A percentile compares a stretch with the other conserved stretches of the same genome.
phyloP scores from a whole-genome alignment of 2,329 filamentous ascomycete genomes.

The Mycosphaerella sp. region DNA sequence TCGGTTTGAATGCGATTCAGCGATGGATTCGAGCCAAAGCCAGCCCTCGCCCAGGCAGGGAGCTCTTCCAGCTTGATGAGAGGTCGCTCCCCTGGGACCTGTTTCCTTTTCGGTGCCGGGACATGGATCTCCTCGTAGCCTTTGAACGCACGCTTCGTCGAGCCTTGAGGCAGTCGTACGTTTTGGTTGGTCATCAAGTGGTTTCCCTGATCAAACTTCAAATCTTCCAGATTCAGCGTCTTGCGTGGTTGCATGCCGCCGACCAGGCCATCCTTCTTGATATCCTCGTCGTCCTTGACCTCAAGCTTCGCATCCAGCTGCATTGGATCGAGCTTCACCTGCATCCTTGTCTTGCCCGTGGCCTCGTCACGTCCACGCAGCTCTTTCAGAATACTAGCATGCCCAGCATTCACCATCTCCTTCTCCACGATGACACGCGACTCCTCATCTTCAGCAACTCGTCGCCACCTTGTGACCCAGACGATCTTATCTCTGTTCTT shows the following conservation, averaged over 20 bases:
- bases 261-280: slow-evolving; percentile 61
- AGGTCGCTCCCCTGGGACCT: slow-evolving; percentile 65
- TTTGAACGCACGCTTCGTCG: slow-evolving; percentile 92
- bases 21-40: slow-evolving; percentile 78
- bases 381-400: slow-evolving; percentile 82
- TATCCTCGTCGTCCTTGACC: slow-evolving; percentile 48
- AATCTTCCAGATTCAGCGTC: slow-evolving; percentile 87
- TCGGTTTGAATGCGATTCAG: slow-evolving; percentile 94
- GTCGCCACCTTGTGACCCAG: slow-evolving; percentile 85
- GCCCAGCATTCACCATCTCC: slow-evolving; percentile 84
- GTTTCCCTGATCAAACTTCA: slow-evolving; percentile 96
- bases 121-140: slow-evolving; percentile 99
- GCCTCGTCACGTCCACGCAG: slow-evolving; percentile 64
- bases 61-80: slow-evolving; percentile 80
- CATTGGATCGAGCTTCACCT: slow-evolving; percentile 79
- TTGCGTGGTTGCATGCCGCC: slow-evolving; percentile 81
- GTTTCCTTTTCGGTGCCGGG: slow-evolving; percentile 81
- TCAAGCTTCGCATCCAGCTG: slow-evolving; percentile 57
- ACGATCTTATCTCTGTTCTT: slow-evolving; percentile 90
- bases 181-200: slow-evolving; percentile 99
- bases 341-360: slow-evolving; percentile 56
- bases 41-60: slow-evolving; percentile 82
- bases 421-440: slow-evolving; percentile 72
- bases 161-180: slow-evolving; percentile 86
- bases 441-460: slow-evolving; percentile 68